Base-by-base conservation (phyloP, 331 rosid genomes). In the Malus hybrid region DNA sequence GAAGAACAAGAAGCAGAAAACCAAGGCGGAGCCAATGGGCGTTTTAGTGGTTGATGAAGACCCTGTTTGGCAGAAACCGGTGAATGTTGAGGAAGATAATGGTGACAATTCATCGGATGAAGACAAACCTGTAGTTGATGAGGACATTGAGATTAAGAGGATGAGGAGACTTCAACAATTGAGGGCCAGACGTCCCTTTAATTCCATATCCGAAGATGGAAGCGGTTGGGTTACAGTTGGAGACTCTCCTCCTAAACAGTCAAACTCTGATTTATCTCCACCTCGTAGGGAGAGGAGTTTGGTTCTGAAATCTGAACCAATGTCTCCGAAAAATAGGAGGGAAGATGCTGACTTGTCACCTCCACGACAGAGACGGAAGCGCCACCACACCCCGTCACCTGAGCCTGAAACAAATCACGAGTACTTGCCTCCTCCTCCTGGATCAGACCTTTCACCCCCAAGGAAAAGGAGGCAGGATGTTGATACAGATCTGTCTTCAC, bases 151-250 rank as follows among this genome's bases (percentile, higher is more conserved):
- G 85, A 94, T 91, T 61, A 94, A 88, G 79, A 83, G 96, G 67
- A 88, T 92, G 97, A 91, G 81, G 79, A 85, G 96, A 86, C 97
- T 89, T 65, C 96, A 94, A 85, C 82, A 76, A 63, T 76, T 90
- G 55, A 87, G 83, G 84, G 96, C 96, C 15, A 85, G 78, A 16
- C 99, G 90, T 60, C 80, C 90, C 32, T 79, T 78, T 80, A 81
- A 90, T 86, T 86, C 88, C 63, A 86, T 94, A 76, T 88, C 93
- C 2, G 96, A 91, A 76, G 98, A 94, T 81, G 99, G 99, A 61
- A 94, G 99, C 82, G 99, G 99, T 82, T 94, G 99, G 97, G 79
- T 94, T 83, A 57, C 93, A 18, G 91, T 94, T 73, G 68, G 44
- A 16, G 46, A 64, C 34, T 83, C 97, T 76, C 82, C 97, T 78